phyloP scores from a whole-genome alignment of 139 green algal species.

The Desmodesmus armatus region DNA sequence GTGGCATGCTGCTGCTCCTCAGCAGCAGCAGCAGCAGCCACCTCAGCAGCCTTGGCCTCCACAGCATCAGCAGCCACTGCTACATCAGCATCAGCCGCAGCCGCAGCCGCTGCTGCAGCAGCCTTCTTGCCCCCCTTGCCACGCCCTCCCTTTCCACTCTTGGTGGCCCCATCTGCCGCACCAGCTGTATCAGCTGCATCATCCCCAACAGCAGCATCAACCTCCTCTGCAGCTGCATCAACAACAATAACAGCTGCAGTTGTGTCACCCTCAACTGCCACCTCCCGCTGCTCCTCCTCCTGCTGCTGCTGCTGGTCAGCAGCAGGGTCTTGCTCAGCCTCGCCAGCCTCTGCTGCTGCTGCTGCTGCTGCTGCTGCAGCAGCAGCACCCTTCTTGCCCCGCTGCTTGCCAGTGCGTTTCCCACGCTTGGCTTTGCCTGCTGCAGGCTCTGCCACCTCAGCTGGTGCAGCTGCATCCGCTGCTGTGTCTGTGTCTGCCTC shows the following conservation, averaged over 20 bases:
- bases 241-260: background rate
- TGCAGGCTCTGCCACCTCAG: background rate
- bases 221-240: background rate
- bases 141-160: background rate
- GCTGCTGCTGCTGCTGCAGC: background rate
- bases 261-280: background rate
- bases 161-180: background rate
- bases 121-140: background rate
- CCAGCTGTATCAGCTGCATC: background rate
- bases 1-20: too few relatives aligned
- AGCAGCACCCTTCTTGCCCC: background rate
- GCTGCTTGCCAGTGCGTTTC: background rate
- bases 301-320: background rate
- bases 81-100: background rate
- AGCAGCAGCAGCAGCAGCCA: constrained; percentile 16
- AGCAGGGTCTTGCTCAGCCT: background rate
- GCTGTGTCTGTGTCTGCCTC: constrained; percentile 4
- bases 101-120: background rate
- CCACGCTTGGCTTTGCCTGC: background rate
- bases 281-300: background rate
- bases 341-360: background rate
- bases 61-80: background rate
- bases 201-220: background rate
- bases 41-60: background rate
- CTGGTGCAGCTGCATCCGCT: background rate